Conservation (phyloP, 1,284 basidiomycete genomes). For the Ceratobasidium sp. region DNA sequence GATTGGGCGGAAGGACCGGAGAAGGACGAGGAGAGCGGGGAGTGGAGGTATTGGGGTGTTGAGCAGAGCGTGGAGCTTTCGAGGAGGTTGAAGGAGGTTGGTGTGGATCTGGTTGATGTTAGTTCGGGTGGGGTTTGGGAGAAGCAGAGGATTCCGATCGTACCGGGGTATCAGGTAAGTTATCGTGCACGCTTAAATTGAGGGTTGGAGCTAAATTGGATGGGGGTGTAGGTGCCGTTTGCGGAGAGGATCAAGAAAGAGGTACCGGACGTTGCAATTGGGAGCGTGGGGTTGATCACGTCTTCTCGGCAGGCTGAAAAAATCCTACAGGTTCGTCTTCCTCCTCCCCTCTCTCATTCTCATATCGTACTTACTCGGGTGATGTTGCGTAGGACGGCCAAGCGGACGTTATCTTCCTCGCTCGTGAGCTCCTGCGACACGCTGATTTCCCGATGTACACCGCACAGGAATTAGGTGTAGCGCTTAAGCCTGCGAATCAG, state of each 20-base stretch:
- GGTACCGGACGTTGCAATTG: slow-evolving; percentile 68
- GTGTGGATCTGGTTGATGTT: slow-evolving; percentile 80
- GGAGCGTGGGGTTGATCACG: slow-evolving; percentile 80
- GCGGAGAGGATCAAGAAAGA: slow-evolving; percentile 77
- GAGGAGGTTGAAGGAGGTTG: slow-evolving; percentile 69
- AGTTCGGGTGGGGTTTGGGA: slow-evolving; percentile 77
- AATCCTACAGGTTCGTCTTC: slow-evolving; percentile 61
- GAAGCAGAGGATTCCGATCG: slow-evolving; percentile 57
- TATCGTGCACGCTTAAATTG: no score
- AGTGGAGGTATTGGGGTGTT: slow-evolving; percentile 79
- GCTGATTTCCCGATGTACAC: slow-evolving; percentile 64
- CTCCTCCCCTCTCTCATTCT: no score
- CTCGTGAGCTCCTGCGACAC: slow-evolving; percentile 71
- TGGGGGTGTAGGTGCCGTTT: slow-evolving; percentile 69
- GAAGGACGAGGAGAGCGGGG: slow-evolving; percentile 64
- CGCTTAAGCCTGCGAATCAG: slow-evolving; percentile 73
- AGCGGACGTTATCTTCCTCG: slow-evolving; percentile 71
- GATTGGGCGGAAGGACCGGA: slow-evolving; percentile 84
- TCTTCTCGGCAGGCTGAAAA: slow-evolving; percentile 74
- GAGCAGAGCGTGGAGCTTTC: slow-evolving; percentile 78
- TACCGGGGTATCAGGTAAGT: no score
- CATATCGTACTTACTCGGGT: slow-evolving; percentile 52
- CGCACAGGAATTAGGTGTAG: slow-evolving; percentile 68
- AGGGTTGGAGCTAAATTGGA: no score
- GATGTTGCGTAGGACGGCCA: slow-evolving; percentile 60